These are phyloP conservation scores for Cladophialophora yegresii DNA, from an alignment of 2,329 filamentous ascomycete species.

Conservation along the genomic window DNA sequence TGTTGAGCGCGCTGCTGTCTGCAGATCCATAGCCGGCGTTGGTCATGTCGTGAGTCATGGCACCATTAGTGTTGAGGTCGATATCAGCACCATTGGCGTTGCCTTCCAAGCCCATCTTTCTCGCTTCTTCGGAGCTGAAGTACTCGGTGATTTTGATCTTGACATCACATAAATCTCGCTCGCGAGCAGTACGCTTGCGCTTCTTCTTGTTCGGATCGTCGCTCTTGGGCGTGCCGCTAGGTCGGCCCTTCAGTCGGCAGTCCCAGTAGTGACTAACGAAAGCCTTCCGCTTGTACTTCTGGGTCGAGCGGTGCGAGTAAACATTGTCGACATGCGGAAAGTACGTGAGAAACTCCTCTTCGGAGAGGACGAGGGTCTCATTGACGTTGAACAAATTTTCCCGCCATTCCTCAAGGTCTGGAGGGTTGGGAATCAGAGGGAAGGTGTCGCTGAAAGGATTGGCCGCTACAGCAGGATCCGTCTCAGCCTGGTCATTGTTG, in stretches of 20 bases:
- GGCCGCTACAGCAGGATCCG: constrained; percentile 20
- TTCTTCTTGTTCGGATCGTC: constrained; percentile 81
- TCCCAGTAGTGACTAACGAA: constrained; percentile 85
- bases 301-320: constrained; percentile 80
- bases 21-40: constrained; percentile 30
- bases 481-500: constrained; percentile 11
- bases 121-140: constrained; percentile 56
- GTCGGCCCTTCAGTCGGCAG: constrained; percentile 76
- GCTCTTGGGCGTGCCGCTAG: constrained; percentile 72
- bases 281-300: constrained; percentile 78
- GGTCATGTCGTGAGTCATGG: constrained; percentile 8
- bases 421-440: constrained; percentile 59
- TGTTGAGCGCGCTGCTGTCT: constrained; percentile 37
- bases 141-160: constrained; percentile 86
- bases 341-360: constrained; percentile 77
- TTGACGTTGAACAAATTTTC: constrained; percentile 74
- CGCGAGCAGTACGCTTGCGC: constrained; percentile 71
- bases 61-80: constrained; percentile 22
- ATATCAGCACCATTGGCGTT: constrained; percentile 40
- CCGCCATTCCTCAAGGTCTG: constrained; percentile 68
- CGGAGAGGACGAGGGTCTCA: constrained; percentile 68
- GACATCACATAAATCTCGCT: constrained; percentile 78
- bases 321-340: constrained; percentile 83
- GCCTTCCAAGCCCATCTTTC: constrained; percentile 23
- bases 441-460: constrained; percentile 33